Percentiles rank a stretch among this genome's conserved stretches.
These are phyloP conservation scores for Naganishia vaughanmartiniae DNA, from an alignment of 768 basidiomycete genomes.

Conservation along the genomic window DNA sequence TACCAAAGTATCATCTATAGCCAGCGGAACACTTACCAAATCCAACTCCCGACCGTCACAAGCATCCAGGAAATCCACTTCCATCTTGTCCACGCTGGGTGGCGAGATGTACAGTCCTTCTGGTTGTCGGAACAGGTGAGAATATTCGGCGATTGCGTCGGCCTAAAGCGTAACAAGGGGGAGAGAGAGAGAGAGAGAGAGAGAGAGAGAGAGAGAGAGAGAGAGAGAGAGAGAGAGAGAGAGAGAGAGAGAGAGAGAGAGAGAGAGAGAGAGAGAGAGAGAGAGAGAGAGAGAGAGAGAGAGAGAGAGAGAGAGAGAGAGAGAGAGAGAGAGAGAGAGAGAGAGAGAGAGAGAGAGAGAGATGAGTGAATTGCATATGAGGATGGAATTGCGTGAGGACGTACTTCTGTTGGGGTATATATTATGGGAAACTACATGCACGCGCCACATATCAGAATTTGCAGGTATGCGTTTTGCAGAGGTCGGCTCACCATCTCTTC, in stretches of 20 bases:
- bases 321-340: no score
- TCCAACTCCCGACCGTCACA: conserved; percentile 45
- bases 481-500: conserved; percentile 57
- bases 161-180: conserved; percentile 59
- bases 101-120: conserved; percentile 73
- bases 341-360: no score
- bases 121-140: conserved; percentile 72
- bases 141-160: conserved; percentile 78
- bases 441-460: no score
- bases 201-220: no score
- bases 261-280: no score
- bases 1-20: background rate
- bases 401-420: conserved; percentile 73
- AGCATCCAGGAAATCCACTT: conserved; percentile 63
- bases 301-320: no score
- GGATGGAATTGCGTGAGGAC: conserved; percentile 30
- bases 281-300: no score
- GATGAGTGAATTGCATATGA: background rate
- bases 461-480: background rate
- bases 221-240: no score
- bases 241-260: no score
- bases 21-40: conserved; percentile 30
- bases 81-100: conserved; percentile 57
- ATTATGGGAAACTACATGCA: conserved; percentile 57
- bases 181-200: no score